Conservation (phyloP, 1,284 basidiomycete genomes). For the Ustilago trichophora region DNA sequence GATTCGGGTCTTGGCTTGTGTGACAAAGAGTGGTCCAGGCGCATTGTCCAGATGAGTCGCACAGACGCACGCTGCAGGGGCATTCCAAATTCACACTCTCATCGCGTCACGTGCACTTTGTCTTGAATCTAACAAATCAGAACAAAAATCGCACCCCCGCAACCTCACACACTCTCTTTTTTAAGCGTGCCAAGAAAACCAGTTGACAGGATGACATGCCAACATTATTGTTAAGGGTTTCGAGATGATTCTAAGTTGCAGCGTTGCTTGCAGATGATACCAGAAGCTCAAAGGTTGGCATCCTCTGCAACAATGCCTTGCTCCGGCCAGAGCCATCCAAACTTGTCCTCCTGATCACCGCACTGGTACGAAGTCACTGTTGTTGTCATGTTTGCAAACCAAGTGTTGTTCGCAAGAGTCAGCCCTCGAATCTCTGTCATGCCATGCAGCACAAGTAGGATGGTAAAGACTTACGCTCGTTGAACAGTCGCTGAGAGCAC, state of each 20-base stretch:
- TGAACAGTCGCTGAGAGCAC: slow-evolving; percentile 34
- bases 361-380: slow-evolving; percentile 57
- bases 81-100: neutral
- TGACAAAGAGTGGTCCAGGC: slow-evolving; percentile 3
- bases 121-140: neutral
- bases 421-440: slow-evolving; percentile 11
- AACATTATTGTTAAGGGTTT: too few species aligned
- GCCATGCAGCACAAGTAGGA: neutral
- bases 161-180: too few species aligned
- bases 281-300: slow-evolving; percentile 24
- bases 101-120: neutral
- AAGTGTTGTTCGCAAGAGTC: slow-evolving; percentile 15
- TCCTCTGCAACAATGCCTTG: slow-evolving; percentile 62
- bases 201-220: too few species aligned
- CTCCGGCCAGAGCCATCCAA: slow-evolving; percentile 64
- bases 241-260: too few species aligned
- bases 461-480: slow-evolving; percentile 41
- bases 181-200: too few species aligned
- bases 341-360: slow-evolving; percentile 56
- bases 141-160: too few species aligned
- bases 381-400: too few species aligned
- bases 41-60: neutral
- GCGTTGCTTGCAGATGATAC: too few species aligned
- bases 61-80: slow-evolving; percentile 6
- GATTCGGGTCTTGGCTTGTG: too few species aligned